These are phyloP conservation scores for Ganoderma meredithae DNA, from an alignment of 1,284 basidiomycete species.

Conservation along the genomic window DNA sequence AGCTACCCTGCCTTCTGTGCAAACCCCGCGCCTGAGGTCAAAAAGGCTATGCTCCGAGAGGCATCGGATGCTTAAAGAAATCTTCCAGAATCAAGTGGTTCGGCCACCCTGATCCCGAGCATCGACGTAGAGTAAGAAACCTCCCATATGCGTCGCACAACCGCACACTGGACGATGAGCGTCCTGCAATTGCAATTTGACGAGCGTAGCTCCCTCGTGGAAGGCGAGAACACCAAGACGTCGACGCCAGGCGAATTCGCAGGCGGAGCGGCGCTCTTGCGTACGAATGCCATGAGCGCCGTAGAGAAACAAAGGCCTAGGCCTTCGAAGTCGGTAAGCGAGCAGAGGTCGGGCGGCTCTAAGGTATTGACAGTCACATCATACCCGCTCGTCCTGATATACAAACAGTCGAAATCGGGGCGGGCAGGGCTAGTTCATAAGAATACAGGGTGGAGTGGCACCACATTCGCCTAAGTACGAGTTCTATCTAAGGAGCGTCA, in stretches of 20 bases:
- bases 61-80: constrained; percentile 3
- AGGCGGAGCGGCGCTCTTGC: background rate
- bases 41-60: background rate
- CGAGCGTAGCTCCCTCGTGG: background rate
- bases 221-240: background rate
- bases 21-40: background rate
- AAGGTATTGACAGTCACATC: background rate
- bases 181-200: background rate
- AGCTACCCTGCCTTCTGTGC: background rate
- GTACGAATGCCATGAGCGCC: background rate
- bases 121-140: background rate
- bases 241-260: background rate
- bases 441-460: background rate
- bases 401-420: background rate
- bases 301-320: background rate
- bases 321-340: background rate
- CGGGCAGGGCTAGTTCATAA: background rate
- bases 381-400: background rate
- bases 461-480: background rate
- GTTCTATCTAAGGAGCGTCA: background rate
- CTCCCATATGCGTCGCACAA: background rate
- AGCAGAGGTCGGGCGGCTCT: background rate
- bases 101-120: background rate
- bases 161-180: background rate
- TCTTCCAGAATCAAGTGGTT: background rate